phyloP scores from a whole-genome alignment of 169 alveolate species.

The Plasmodium vivax region DNA sequence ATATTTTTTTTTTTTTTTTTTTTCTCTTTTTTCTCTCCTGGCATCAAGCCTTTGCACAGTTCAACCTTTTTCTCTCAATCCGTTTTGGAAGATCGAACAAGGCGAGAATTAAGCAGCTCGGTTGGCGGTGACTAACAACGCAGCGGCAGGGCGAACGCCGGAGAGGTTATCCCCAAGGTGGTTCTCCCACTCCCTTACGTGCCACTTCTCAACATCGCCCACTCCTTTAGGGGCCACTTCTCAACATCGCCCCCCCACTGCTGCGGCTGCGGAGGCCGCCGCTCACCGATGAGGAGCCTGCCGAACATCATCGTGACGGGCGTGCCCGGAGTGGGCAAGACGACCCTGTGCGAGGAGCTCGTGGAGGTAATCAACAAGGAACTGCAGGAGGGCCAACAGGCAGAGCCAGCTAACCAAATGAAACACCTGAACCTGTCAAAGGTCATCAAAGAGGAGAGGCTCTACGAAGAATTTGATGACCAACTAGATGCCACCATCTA shows the following conservation, averaged over 20 bases:
- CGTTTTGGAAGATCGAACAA: neutral
- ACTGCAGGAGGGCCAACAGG: neutral
- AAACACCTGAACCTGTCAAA: conserved; percentile 79
- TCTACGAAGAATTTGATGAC: conserved; percentile 80
- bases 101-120: neutral
- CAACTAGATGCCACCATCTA: conserved; percentile 81
- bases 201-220: too few relatives aligned
- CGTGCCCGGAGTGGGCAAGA: conserved; percentile 85
- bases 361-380: conserved; percentile 24
- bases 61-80: neutral
- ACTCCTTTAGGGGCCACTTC: too few relatives aligned
- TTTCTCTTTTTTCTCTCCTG: neutral
- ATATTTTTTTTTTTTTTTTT: too few relatives aligned
- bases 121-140: neutral
- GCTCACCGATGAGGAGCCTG: neutral
- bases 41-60: neutral
- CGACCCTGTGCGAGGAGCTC: conserved; percentile 74
- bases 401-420: conserved; percentile 1
- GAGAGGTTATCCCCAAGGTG: neutral
- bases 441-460: conserved; percentile 76
- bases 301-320: conserved; percentile 83
- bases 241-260: too few relatives aligned
- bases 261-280: too few relatives aligned
- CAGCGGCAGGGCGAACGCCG: neutral
- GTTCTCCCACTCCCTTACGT: too few relatives aligned